Base-by-base conservation (phyloP, 2,329 filamentous ascomycete genomes). In the Aureobasidium sp. region DNA sequence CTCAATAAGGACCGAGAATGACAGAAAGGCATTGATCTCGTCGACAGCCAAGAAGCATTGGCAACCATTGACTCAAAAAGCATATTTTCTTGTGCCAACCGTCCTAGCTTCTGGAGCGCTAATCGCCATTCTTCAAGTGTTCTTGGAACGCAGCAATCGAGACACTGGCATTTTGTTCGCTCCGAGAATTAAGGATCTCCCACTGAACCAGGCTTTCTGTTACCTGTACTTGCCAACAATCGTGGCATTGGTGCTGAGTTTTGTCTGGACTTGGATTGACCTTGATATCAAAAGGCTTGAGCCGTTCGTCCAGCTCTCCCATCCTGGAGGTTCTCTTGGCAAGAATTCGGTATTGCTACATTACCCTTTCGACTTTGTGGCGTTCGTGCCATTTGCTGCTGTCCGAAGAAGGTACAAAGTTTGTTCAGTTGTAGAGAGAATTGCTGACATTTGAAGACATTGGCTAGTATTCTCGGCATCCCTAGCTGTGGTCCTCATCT, bases 211-310 rank as follows among this genome's bases (percentile, higher is more conserved):
- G 0, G 74, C 65, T 0, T 76, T 82, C 5, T 60, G 69, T 0
- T 84, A 82, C n/a, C 66, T 79, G 0, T 85, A 83, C 50, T 65
- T 79, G 0, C 83, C 84, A 0, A 86, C 79, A 0, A 73, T 85
- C 0, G 55, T 85, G 0, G 78, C 82, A 0, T 78, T 86, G 0
- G 7, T 81, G 0, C 86, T 83, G 64, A 81, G 82, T 42, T 74
- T 85, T 1, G 49, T 80, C 0, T 86, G 83, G 82, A 77, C 75
- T 3, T 85, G 83, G 82, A 75, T 85, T 0, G 84, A 87, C 55
- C 68, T 86, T 0, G 82, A 87, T 39, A 72, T 77, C 0, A 84
- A 85, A 62, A 66, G 85, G 0, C 72, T 86, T 48, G 83, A 87
- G 37, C 84, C 84, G 0, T 87, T 80, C 74, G 78, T 84, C 11